Conservation (phyloP, 306 rosid species). For the Rosa multiflora region DNA sequence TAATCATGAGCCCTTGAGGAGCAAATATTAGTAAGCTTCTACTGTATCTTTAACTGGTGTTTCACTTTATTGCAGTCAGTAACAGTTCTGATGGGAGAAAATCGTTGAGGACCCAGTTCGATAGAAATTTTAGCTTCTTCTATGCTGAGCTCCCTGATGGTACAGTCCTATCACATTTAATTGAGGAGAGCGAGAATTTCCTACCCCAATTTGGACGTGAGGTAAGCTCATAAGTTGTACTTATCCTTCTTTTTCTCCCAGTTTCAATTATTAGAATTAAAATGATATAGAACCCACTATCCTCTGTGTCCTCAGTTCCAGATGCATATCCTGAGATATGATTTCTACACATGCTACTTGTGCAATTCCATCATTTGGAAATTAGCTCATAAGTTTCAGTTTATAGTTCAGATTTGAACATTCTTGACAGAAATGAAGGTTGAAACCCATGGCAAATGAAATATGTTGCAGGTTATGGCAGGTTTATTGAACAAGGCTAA, state of each 20-base stretch:
- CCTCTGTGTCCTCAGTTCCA: neutral
- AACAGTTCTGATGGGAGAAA: conserved; percentile 68
- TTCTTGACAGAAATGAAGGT: neutral
- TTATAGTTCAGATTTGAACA: neutral
- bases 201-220: conserved; percentile 96
- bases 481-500: conserved; percentile 92
- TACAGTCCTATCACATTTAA: conserved; percentile 54
- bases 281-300: neutral
- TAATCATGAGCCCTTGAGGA: neutral
- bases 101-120: conserved; percentile 61
- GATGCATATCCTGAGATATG: neutral
- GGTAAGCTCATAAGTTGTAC: conserved; percentile 45
- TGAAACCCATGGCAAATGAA: conserved; percentile 22
- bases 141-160: conserved; percentile 82
- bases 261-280: neutral
- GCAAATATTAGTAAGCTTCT: conserved; percentile 13
- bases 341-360: neutral
- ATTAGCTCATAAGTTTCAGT: neutral
- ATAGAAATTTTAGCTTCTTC: conserved; percentile 69
- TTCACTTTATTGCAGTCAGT: conserved; percentile 51
- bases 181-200: conserved; percentile 73
- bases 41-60: conserved; percentile 29
- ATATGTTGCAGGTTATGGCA: conserved; percentile 66
- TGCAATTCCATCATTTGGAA: neutral
- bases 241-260: neutral